Evolutionary conservation across 306 rosid species (phyloP).

Genomic region (Prunus persica): Prunus_persica_NCBIv2 NC_034009.1:24986001-24986500

Average conservation of each 20-base stretch:
- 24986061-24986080: neutral
- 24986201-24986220: neutral
- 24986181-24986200: conserved; percentile 31
- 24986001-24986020: conserved; percentile 3
- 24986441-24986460: neutral
- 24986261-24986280: conserved; percentile 23
- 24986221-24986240: neutral
- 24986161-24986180: conserved; percentile 3
- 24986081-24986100: neutral
- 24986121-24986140: neutral
- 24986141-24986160: neutral
- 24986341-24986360: conserved; percentile 16
- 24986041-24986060: neutral
- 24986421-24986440: neutral
- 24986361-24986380: neutral
- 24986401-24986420: too few relatives aligned
- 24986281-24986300: conserved; percentile 14
- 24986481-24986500: too few relatives aligned
- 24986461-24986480: too few relatives aligned
- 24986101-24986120: neutral
- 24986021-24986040: neutral
- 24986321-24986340: conserved; percentile 15
- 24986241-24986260: conserved; percentile 12
- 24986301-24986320: conserved; percentile 13
- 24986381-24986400: neutral